A percentile compares a stretch with the other conserved stretches of the same genome.
These are phyloP conservation scores for Phytophthora pluvialis DNA, from an alignment of 352 stramenopile genomes.

Conservation along the genomic window DNA sequence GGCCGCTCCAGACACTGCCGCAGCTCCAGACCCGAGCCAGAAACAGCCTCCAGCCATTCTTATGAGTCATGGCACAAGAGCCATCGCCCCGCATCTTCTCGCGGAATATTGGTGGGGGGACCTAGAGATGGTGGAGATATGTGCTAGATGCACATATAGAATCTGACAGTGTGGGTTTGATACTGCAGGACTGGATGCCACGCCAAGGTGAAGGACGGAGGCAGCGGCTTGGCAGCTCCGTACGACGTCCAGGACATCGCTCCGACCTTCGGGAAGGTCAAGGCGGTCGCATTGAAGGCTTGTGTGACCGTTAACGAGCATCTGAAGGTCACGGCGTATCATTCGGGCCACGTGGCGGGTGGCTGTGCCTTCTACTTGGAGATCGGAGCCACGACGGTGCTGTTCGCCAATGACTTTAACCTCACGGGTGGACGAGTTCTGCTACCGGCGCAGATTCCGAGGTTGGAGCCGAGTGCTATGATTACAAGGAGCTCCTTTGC, in stretches of 20 bases:
- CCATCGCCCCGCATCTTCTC: conserved; percentile 73
- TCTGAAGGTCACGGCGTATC: conserved; percentile 82
- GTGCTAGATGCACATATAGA: background rate
- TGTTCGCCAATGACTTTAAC: conserved; percentile 87
- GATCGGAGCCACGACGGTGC: conserved; percentile 69
- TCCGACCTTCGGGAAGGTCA: conserved; percentile 57
- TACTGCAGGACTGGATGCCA: conserved; percentile 49
- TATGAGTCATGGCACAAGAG: conserved; percentile 81
- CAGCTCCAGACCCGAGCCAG: conserved; percentile 28
- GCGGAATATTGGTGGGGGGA: conserved; percentile 70
- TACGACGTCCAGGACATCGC: conserved; percentile 73
- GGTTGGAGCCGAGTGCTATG: conserved; percentile 60
- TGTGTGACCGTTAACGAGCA: conserved; percentile 64
- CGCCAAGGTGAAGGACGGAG: conserved; percentile 48
- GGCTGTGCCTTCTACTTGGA: conserved; percentile 83
- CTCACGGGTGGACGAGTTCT: conserved; percentile 73
- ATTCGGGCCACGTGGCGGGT: conserved; percentile 78
- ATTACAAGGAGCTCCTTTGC: conserved; percentile 80
- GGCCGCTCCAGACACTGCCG: conserved; percentile 1
- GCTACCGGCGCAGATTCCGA: conserved; percentile 70
- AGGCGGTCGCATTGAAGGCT: conserved; percentile 58
- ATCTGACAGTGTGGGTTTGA: conserved; percentile 5
- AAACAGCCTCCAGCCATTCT: conserved; percentile 54
- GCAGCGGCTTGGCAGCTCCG: conserved; percentile 51
- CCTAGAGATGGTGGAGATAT: background rate